phyloP scores from a whole-genome alignment of 2,329 filamentous ascomycete genomes.

The Stagonosporopsis cucurbitacearum region DNA sequence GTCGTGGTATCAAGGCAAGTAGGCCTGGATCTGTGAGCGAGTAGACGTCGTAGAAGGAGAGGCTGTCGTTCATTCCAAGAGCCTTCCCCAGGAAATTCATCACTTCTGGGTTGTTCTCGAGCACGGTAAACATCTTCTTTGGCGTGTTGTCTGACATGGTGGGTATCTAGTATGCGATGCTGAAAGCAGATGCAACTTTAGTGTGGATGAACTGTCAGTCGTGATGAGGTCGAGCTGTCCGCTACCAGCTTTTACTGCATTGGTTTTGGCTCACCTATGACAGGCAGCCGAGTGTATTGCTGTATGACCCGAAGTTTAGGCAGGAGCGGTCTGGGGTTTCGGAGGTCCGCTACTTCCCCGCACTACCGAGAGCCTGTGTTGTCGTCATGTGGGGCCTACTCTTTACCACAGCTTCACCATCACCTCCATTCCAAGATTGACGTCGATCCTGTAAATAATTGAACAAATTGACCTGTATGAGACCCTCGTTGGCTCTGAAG shows the following conservation, averaged over 20 bases:
- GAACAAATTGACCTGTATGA: too few relatives aligned
- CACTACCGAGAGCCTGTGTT: neutral
- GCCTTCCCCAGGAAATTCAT: constrained; percentile 57
- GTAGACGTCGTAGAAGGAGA: constrained; percentile 63
- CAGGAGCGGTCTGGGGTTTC: neutral
- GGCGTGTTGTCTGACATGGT: constrained; percentile 24
- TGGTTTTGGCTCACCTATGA: neutral
- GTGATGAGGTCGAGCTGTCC: neutral
- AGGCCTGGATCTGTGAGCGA: constrained; percentile 59
- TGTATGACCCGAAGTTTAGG: neutral
- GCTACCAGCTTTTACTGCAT: neutral
- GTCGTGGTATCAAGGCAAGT: constrained; percentile 59
- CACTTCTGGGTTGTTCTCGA: constrained; percentile 63
- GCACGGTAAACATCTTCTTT: constrained; percentile 38
- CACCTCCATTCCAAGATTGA: neutral
- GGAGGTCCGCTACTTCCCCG: constrained; percentile 3
- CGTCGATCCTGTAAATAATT: too few relatives aligned
- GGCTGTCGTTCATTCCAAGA: constrained; percentile 56
- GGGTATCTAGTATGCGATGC: neutral
- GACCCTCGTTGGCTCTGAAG: neutral
- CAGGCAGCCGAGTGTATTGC: constrained; percentile 6
- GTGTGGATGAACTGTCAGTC: neutral
- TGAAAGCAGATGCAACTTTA: neutral
- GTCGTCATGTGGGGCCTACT: constrained; percentile 4
- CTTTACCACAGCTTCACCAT: neutral